Evolutionary conservation across 441 rosid genomes (phyloP).

Genomic region (Populus hybrid): DNA sequence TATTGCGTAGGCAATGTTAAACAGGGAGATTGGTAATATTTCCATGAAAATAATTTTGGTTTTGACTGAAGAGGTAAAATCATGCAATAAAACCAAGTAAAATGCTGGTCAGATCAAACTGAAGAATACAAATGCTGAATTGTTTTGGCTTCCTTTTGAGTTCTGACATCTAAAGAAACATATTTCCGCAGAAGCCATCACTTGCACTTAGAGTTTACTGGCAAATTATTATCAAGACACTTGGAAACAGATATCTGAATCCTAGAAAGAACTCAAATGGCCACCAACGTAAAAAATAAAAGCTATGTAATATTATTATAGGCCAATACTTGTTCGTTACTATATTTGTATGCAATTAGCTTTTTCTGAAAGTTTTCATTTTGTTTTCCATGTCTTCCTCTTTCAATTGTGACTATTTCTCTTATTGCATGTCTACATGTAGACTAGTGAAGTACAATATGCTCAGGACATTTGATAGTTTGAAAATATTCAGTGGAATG

Average conservation of each 20-base stretch:
- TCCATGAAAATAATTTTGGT: neutral
- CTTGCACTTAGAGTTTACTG: neutral
- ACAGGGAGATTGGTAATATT: neutral
- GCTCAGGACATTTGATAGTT: neutral
- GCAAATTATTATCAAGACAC: neutral
- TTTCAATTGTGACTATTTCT: neutral
- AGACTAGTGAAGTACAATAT: neutral
- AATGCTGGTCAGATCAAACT: neutral
- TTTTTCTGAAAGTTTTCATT: neutral
- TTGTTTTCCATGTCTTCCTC: neutral
- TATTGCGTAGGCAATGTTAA: no score
- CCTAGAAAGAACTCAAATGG: neutral
- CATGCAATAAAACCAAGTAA: neutral
- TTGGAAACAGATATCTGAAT: conserved; percentile 1
- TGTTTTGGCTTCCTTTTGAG: neutral
- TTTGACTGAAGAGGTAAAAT: neutral
- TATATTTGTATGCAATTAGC: no score
- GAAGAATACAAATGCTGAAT: no score
- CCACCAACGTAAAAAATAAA: neutral
- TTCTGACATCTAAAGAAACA: neutral
- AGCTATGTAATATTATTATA: no score
- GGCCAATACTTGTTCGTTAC: neutral
- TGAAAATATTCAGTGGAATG: neutral
- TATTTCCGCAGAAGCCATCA: neutral
- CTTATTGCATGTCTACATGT: neutral